Conservation (phyloP, 306 rosid species). For the Malus orientalis region DNA sequence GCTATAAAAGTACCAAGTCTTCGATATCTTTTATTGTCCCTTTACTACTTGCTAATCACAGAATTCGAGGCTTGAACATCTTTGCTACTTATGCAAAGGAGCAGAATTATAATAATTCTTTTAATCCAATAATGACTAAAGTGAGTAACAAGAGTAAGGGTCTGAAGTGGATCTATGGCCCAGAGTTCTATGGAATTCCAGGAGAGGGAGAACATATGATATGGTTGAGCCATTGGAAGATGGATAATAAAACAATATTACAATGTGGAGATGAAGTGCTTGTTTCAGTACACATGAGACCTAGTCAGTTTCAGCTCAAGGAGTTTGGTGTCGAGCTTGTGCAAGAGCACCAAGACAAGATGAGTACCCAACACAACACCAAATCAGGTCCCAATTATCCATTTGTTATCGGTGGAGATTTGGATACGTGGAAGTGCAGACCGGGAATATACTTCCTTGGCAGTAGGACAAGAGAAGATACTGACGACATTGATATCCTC, state of each 20-base stretch:
- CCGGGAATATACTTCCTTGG: no score
- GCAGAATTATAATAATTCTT: not conserved
- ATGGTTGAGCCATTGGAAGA: not conserved
- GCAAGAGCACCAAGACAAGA: not conserved
- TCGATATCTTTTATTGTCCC: not conserved
- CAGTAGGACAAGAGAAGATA: no score
- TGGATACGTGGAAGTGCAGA: no score
- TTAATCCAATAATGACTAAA: not conserved
- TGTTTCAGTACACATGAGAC: not conserved
- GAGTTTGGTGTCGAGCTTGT: not conserved
- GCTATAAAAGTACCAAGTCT: not conserved
- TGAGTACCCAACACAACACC: not conserved
- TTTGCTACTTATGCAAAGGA: not conserved
- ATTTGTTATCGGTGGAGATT: no score
- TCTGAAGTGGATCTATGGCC: not conserved
- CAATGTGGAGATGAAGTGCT: not conserved
- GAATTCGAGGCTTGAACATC: not conserved
- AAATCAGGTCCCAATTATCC: not conserved
- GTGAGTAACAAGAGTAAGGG: not conserved
- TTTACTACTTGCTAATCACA: not conserved
- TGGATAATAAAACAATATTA: not conserved
- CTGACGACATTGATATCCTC: no score
- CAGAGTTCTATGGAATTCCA: not conserved
- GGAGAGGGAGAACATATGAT: not conserved
- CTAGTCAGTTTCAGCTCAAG: not conserved